A percentile compares a stretch with the other conserved stretches of the same genome.
These are phyloP conservation scores for Tetrapisispora namnaoensis DNA, from an alignment of 805 yeast genomes.

Conservation along the genomic window DNA sequence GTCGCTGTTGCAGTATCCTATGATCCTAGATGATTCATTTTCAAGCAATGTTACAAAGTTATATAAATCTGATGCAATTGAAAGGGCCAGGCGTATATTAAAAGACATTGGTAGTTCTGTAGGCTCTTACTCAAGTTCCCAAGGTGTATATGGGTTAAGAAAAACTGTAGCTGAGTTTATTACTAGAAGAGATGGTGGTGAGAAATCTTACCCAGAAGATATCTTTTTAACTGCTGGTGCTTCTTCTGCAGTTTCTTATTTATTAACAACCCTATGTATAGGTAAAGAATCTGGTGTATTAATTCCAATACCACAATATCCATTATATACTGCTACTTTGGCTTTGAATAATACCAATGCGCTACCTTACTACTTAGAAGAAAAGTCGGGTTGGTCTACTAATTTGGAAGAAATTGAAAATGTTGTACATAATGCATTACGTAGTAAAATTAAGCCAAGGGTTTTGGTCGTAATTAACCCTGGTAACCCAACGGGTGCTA, in stretches of 20 bases:
- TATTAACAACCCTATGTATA: conserved; percentile 59
- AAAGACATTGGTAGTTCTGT: conserved; percentile 59
- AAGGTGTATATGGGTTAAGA: conserved; percentile 70
- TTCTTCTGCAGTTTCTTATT: conserved; percentile 79
- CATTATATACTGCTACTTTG: conserved; percentile 90
- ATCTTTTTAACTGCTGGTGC: conserved; percentile 91
- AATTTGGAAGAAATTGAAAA: conserved; percentile 54
- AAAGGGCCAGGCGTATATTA: conserved; percentile 57
- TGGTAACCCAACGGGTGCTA: conserved; percentile 96
- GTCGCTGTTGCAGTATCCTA: conserved; percentile 79
- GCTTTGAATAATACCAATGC: conserved; percentile 76
- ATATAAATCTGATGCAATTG: conserved; percentile 58
- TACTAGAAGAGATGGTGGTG: conserved; percentile 68
- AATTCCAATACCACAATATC: conserved; percentile 97
- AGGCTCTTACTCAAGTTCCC: conserved; percentile 93
- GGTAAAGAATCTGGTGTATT: conserved; percentile 67
- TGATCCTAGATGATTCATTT: conserved; percentile 34
- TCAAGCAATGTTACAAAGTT: conserved; percentile 13
- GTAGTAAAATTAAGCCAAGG: conserved; percentile 52
- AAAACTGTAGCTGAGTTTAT: conserved; percentile 76
- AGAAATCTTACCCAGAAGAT: conserved; percentile 52
- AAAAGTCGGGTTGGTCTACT: conserved; percentile 74
- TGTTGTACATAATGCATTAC: conserved; percentile 39
- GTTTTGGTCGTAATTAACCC: conserved; percentile 92
- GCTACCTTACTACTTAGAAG: conserved; percentile 80